Evolutionary conservation across 192 early-diverging fungal species (phyloP).

Genomic region (Coemansia sp.): DNA sequence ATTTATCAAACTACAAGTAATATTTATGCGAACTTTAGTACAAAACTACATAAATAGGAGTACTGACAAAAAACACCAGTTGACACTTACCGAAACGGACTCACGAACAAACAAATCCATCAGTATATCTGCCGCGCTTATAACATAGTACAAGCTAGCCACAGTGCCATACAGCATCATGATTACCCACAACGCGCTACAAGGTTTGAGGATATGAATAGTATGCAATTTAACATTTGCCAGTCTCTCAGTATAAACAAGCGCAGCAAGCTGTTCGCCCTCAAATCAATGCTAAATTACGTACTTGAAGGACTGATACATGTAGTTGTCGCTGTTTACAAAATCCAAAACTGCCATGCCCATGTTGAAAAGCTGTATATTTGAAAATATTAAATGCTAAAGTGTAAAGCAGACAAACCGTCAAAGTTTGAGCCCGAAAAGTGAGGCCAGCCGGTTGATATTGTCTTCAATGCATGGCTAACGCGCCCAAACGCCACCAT

Average conservation of each 20-base stretch:
- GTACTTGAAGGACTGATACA: constrained; percentile 33
- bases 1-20: constrained; percentile 29
- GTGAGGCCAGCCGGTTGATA: not conserved
- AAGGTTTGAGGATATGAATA: not conserved
- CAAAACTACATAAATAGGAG: not conserved
- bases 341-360: constrained; percentile 11
- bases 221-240: no score
- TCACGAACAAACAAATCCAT: constrained; percentile 37
- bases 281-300: not conserved
- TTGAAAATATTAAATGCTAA: not conserved
- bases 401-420: not conserved
- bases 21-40: no score
- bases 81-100: constrained; percentile 26
- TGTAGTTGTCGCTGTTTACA: constrained; percentile 17
- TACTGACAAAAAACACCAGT: not conserved
- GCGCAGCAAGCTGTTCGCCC: not conserved
- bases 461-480: not conserved
- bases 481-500: not conserved
- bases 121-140: constrained; percentile 28
- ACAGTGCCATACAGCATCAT: constrained; percentile 48
- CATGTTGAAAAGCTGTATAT: constrained; percentile 4
- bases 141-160: constrained; percentile 17
- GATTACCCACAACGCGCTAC: constrained; percentile 38
- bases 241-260: not conserved
- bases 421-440: no score